A percentile compares a stretch with the other conserved stretches of the same genome.
Conservation (phyloP, 176 grass and related monocot species). For the Hyparrhenia diplandra region DNA sequence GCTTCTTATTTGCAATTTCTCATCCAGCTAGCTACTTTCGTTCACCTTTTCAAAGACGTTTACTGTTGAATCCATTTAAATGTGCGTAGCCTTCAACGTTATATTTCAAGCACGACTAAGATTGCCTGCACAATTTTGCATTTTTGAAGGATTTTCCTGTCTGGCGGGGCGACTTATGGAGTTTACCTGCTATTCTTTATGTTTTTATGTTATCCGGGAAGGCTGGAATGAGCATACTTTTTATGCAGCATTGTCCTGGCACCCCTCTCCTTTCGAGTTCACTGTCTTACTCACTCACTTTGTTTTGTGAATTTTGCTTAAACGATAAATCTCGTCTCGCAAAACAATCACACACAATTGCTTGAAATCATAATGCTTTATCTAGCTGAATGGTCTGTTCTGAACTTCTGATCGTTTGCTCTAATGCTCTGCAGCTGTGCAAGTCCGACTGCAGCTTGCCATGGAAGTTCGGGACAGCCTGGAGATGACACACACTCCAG, state of each 20-base stretch:
- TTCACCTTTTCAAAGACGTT: not conserved
- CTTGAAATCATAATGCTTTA: not conserved
- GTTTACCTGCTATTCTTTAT: not conserved
- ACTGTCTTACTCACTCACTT: not conserved
- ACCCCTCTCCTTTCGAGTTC: not conserved
- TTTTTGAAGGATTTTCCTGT: not conserved
- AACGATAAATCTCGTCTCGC: not conserved
- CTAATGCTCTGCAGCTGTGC: slow-evolving; percentile 51
- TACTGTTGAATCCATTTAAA: not conserved
- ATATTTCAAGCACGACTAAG: not conserved
- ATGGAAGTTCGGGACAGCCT: slow-evolving; percentile 92
- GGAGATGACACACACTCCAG: slow-evolving; percentile 92
- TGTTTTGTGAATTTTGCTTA: not conserved
- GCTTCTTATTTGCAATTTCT: not conserved
- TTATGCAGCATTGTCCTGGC: not conserved
- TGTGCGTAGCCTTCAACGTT: not conserved
- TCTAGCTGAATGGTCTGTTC: not conserved
- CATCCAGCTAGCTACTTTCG: not conserved
- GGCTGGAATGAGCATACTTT: not conserved
- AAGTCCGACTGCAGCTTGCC: slow-evolving; percentile 73
- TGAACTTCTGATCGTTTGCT: not conserved
- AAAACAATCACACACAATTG: not conserved
- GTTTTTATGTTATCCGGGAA: not conserved
- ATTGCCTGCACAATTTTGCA: not conserved
- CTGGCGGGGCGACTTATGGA: not conserved